phyloP scores from a whole-genome alignment of 176 grass and related monocot species.

The Avena eriantha region DNA sequence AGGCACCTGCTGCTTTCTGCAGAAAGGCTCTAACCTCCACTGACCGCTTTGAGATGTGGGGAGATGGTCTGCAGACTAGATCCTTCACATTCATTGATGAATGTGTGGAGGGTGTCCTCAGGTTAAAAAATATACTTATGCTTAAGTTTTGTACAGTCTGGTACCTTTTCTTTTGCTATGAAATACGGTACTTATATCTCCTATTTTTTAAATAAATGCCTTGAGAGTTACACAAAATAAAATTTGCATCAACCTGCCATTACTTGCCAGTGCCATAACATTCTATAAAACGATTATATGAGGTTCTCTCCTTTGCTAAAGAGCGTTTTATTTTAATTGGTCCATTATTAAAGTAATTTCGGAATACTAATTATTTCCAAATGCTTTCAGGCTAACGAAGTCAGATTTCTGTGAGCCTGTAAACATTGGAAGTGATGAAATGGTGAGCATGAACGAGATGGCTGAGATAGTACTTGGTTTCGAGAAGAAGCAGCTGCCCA shows the following conservation, averaged over 20 bases:
- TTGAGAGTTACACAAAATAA: slow-evolving; percentile 15
- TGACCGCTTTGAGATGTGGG: slow-evolving; percentile 63
- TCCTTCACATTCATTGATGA: slow-evolving; percentile 82
- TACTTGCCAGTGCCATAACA: neutral
- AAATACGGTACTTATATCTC: neutral
- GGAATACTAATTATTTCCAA: neutral
- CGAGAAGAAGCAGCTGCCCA: slow-evolving; percentile 59
- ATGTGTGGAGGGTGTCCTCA: slow-evolving; percentile 71
- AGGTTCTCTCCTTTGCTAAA: slow-evolving; percentile 22
- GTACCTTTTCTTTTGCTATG: neutral
- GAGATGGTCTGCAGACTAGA: slow-evolving; percentile 63
- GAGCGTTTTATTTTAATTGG: neutral
- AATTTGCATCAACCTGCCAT: slow-evolving; percentile 20
- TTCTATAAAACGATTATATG: neutral
- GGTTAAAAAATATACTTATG: slow-evolving; percentile 30
- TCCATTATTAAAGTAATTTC: neutral
- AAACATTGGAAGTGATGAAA: slow-evolving; percentile 77
- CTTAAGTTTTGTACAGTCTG: slow-evolving; percentile 4
- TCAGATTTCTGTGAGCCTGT: slow-evolving; percentile 77
- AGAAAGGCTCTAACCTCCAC: slow-evolving; percentile 60
- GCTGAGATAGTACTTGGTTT: slow-evolving; percentile 59
- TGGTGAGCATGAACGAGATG: slow-evolving; percentile 89
- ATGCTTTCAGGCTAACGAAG: slow-evolving; percentile 57
- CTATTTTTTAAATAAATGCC: neutral
- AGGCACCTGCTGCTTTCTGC: slow-evolving; percentile 68